Evolutionary conservation across 169 alveolate species (phyloP), one percentile per base, ranked within the genome.

Genomic region (Plasmodium coatneyi): DNA sequence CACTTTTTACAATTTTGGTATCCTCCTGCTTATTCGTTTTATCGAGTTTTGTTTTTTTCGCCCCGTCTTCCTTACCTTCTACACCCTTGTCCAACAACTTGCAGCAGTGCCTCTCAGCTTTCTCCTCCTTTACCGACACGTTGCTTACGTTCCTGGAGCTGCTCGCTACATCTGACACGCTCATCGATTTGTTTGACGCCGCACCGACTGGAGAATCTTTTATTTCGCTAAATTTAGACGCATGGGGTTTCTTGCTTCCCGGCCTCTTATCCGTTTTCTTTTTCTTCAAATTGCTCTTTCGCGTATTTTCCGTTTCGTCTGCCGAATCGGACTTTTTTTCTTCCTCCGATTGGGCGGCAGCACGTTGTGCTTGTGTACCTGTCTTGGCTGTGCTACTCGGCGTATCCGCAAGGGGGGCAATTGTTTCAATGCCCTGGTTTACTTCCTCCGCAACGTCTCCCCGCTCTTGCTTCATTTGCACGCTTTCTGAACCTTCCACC

Each of bases 21-120:
- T 70, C 71, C 34, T 71, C 52, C 30, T 70, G 54, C 4, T 83
- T 83, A 7, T 54, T 71, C 28, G 22, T 0, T 2, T 71, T 71
- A 19, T 71, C 39, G 16, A 60, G 34, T 81, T 49, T 81, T 1
- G 9, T 81, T 49, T 82, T 82, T 41, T 82, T 82, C 6, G 3
- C 19, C 72, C 5, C 32, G 43, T 82, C 91, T 60, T 56, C 91
- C 71, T 30, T n/a, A 49, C 60, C 1, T 60, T 22, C 71, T 46
- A 43, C 36, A 43, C 30, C 30, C 49, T 81, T 81, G 34, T 81
- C 89, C 71, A 81, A 81, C 9, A 81, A 81, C 28, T 81, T 81
- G 16, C 89, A 81, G 41, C 89, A 81, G 28, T 19, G 74, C 28
- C 71, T 82, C 3, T 46, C 80, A 22, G 36, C 43, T 82, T 56